phyloP scores from a whole-genome alignment of 441 rosid genomes.

The Codiaeum variegatum region DNA sequence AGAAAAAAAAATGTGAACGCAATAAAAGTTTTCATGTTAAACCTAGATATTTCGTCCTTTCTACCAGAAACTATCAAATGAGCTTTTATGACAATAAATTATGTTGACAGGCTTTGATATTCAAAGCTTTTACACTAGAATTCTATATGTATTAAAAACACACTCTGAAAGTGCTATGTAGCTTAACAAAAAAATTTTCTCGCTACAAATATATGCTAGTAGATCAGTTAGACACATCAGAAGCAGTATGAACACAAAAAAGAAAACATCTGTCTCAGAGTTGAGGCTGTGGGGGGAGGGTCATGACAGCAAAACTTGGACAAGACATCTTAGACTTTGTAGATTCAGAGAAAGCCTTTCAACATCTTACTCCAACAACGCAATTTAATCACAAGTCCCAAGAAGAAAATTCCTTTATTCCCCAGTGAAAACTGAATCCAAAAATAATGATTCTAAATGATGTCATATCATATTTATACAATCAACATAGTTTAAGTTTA shows the following conservation, averaged over 20 bases:
- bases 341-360: neutral
- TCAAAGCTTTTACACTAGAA: neutral
- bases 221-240: neutral
- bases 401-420: neutral
- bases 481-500: neutral
- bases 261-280: neutral
- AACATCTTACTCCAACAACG: neutral
- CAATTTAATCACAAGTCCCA: neutral
- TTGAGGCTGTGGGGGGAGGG: neutral
- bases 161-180: neutral
- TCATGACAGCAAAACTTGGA: neutral
- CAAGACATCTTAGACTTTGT: neutral
- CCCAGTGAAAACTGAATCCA: neutral
- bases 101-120: neutral
- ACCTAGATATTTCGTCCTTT: neutral
- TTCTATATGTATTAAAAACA: neutral
- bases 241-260: neutral
- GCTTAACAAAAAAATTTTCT: neutral
- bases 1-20: neutral
- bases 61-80: neutral
- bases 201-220: neutral
- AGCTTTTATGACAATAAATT: neutral
- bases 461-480: neutral
- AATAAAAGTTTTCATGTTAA: neutral
- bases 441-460: neutral